Conservation (phyloP, 306 rosid species). For the Quercus berberidifolia region DNA sequence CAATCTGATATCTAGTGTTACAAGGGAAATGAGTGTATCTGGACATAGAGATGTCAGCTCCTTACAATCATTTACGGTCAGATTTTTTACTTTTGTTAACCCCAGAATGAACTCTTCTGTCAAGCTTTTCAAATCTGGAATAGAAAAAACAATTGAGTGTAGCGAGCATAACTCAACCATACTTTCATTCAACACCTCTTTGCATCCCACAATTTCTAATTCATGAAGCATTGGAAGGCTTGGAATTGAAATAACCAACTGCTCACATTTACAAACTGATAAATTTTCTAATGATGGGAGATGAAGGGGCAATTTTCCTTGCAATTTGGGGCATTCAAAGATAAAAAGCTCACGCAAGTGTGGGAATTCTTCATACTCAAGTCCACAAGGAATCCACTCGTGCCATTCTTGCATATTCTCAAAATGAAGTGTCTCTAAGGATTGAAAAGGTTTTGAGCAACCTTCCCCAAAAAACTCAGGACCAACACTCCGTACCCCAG, state of each 20-base stretch:
- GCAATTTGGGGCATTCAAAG: not conserved
- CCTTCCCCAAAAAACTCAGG: constrained; percentile 4
- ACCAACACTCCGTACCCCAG: not conserved
- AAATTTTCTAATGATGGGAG: not conserved
- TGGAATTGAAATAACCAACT: not conserved
- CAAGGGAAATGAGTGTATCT: too few relatives aligned
- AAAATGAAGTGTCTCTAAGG: not conserved
- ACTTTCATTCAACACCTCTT: not conserved
- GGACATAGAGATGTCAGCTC: not conserved
- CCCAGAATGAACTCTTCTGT: not conserved
- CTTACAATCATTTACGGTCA: not conserved
- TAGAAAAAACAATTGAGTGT: not conserved
- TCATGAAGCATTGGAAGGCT: not conserved
- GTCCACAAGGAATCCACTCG: not conserved
- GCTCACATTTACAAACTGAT: not conserved
- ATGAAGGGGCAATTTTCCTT: not conserved
- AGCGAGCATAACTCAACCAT: not conserved
- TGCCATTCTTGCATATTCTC: not conserved
- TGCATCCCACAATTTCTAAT: not conserved
- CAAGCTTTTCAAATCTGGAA: not conserved
- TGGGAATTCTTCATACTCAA: not conserved
- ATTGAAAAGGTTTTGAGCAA: not conserved
- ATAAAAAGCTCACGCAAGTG: not conserved
- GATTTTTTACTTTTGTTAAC: not conserved
- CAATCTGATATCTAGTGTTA: too few relatives aligned